phyloP scores from a whole-genome alignment of 805 yeast species.

The Teunomyces aglyptinius region DNA sequence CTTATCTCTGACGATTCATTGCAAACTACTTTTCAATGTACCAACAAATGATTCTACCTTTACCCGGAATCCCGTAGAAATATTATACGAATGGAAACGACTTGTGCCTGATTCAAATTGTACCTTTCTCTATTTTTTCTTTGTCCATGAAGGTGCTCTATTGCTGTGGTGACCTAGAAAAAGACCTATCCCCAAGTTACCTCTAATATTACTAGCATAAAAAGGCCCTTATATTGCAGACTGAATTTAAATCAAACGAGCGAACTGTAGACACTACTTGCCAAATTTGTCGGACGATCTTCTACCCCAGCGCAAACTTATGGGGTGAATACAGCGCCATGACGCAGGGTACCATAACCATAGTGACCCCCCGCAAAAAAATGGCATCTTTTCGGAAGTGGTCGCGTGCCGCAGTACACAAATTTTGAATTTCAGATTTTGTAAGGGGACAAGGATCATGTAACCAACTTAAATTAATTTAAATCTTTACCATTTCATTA shows the following conservation, averaged over 20 bases:
- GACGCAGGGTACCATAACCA: slow-evolving; percentile 1
- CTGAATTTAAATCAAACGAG: background rate
- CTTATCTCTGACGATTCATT: too few relatives aligned
- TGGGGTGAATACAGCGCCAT: background rate
- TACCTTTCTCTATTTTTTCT: too few relatives aligned
- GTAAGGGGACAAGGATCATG: slow-evolving; percentile 1
- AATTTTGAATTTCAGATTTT: background rate
- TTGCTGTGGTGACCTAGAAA: background rate
- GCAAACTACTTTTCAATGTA: too few relatives aligned
- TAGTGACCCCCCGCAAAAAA: slow-evolving; percentile 4
- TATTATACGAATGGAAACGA: too few relatives aligned
- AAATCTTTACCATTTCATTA: background rate
- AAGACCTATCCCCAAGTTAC: background rate
- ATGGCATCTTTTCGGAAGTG: background rate
- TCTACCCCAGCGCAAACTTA: background rate
- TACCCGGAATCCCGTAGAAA: too few relatives aligned
- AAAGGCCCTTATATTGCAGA: background rate
- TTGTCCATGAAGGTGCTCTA: too few relatives aligned
- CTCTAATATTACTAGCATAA: too few relatives aligned
- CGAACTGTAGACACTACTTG: background rate
- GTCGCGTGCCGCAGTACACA: background rate
- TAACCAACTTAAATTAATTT: background rate
- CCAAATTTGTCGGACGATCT: background rate
- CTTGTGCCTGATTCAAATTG: too few relatives aligned
- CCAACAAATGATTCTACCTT: too few relatives aligned